Conservation (phyloP, 345 rosid genomes). For the Litchi chinensis region DNA sequence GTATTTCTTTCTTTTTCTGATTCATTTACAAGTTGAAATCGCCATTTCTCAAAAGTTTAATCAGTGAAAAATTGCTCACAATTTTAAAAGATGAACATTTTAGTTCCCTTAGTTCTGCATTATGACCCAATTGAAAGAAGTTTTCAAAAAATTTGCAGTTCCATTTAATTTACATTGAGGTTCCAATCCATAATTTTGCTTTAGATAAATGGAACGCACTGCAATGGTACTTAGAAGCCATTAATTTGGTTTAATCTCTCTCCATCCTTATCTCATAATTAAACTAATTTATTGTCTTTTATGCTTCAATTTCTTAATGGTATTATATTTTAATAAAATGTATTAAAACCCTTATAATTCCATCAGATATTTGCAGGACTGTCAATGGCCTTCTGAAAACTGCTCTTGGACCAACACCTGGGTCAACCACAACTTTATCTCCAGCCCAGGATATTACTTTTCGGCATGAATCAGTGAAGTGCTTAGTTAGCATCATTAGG, state of each 20-base stretch:
- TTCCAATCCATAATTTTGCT: not conserved
- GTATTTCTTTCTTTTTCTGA: not conserved
- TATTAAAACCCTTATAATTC: conserved; percentile 90
- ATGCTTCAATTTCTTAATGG: conserved; percentile 5
- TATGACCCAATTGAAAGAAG: not conserved
- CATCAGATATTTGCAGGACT: conserved; percentile 97
- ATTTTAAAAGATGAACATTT: not conserved
- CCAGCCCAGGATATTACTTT: conserved; percentile 83
- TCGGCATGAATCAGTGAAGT: conserved; percentile 92
- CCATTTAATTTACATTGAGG: not conserved
- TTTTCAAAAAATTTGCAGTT: not conserved
- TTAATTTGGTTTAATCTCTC: not conserved
- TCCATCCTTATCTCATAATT: not conserved
- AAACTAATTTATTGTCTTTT: not conserved
- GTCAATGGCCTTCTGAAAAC: conserved; percentile 96
- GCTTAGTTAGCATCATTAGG: conserved; percentile 80
- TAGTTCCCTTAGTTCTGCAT: not conserved
- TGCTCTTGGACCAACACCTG: conserved; percentile 92
- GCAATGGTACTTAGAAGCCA: not conserved
- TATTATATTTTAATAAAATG: conserved; percentile 30
- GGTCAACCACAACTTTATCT: conserved; percentile 84
- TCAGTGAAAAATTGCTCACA: not conserved
- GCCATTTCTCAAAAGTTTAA: not conserved
- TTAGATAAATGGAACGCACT: not conserved
- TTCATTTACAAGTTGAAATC: not conserved